A percentile compares a stretch with the other conserved stretches of the same genome.
These are phyloP conservation scores for Chiua sp. DNA, from an alignment of 1,284 basidiomycete genomes.

Conservation along the genomic window DNA sequence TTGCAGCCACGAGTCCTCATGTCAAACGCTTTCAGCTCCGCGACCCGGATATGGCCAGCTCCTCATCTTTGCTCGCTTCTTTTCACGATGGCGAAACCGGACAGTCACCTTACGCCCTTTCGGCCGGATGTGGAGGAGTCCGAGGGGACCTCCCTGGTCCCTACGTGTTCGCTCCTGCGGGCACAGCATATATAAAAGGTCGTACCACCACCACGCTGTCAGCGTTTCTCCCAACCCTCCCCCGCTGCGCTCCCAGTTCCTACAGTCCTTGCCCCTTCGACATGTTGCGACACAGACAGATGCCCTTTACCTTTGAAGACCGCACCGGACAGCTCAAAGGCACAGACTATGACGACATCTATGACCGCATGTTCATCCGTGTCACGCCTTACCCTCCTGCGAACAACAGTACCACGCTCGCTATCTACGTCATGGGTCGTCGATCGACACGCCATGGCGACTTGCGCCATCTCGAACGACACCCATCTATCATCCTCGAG, in stretches of 20 bases:
- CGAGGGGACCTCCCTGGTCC: conserved; percentile 21
- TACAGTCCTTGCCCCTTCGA: background rate
- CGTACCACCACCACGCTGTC: conserved; percentile 1
- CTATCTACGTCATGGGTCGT: conserved; percentile 65
- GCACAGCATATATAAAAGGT: conserved; percentile 28
- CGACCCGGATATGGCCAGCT: conserved; percentile 34
- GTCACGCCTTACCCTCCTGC: conserved; percentile 50
- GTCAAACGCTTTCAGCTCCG: conserved; percentile 33
- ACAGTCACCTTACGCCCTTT: conserved; percentile 30
- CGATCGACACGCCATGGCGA: conserved; percentile 63
- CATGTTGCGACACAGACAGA: conserved; percentile 32
- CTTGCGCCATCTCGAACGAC: conserved; percentile 51
- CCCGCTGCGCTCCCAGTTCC: background rate
- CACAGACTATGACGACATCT: conserved; percentile 75
- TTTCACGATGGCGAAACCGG: conserved; percentile 29
- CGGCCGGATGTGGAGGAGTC: conserved; percentile 26
- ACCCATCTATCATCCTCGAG: conserved; percentile 61
- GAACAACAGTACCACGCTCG: conserved; percentile 37
- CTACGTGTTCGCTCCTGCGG: conserved; percentile 22
- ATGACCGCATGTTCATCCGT: conserved; percentile 72
- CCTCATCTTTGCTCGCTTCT: conserved; percentile 29
- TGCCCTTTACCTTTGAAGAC: conserved; percentile 69
- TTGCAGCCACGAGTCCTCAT: background rate
- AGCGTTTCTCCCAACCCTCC: background rate
- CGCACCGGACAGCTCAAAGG: conserved; percentile 60